Conservation (phyloP, 2,329 filamentous ascomycete species). For the Colletotrichum tropicicola region DNA sequence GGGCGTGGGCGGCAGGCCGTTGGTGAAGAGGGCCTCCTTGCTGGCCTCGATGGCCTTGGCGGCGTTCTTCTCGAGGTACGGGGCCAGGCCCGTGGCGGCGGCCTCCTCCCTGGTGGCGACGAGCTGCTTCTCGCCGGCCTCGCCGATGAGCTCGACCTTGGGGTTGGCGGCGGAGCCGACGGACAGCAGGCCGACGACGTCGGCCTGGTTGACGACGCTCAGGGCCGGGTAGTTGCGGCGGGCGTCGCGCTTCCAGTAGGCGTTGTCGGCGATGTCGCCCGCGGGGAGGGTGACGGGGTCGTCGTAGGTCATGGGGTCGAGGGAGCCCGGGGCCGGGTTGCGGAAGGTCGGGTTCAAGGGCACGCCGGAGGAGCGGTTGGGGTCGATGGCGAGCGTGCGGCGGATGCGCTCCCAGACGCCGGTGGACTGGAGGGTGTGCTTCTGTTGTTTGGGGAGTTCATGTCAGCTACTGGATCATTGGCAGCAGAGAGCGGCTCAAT, state of each 20-base stretch:
- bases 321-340: conserved; percentile 80
- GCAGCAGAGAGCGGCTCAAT: not conserved
- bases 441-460: conserved; percentile 66
- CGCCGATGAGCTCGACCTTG: conserved; percentile 82
- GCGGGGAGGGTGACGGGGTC: conserved; percentile 88
- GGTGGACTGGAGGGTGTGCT: conserved; percentile 92
- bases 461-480: conserved; percentile 31
- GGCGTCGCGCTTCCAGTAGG: conserved; percentile 94
- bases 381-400: conserved; percentile 80
- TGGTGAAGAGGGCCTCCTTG: conserved; percentile 69
- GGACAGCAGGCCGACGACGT: conserved; percentile 84
- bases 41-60: conserved; percentile 61
- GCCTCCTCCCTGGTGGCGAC: conserved; percentile 81
- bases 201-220: conserved; percentile 82
- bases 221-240: conserved; percentile 84
- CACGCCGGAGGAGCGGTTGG: conserved; percentile 88
- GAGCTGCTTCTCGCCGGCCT: conserved; percentile 68
- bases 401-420: conserved; percentile 90
- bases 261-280: conserved; percentile 88
- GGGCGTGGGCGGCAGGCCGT: conserved; percentile 88
- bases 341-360: conserved; percentile 94
- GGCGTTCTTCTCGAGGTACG: conserved; percentile 72
- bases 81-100: conserved; percentile 74
- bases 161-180: conserved; percentile 85
- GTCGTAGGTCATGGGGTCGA: conserved; percentile 77